phyloP scores from a whole-genome alignment of 306 rosid genomes.

The Geum urbanum region DNA sequence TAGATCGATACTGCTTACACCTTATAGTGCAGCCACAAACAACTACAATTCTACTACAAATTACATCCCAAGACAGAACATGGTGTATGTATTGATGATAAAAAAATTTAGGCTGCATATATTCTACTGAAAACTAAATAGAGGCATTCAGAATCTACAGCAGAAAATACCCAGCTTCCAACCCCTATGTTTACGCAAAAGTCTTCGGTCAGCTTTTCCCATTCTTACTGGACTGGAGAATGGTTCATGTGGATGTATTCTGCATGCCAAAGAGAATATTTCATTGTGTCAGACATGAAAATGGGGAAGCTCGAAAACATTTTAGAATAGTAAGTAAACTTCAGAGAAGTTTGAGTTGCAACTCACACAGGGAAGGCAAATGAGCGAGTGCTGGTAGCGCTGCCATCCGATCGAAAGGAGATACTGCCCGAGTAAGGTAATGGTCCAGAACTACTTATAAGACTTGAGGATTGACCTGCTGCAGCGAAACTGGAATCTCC shows the following conservation, averaged over 20 bases:
- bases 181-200: conserved; percentile 43
- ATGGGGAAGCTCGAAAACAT: not conserved
- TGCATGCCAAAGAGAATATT: conserved; percentile 33
- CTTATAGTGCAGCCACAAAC: conserved; percentile 8
- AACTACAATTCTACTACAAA: conserved; percentile 45
- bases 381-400: conserved; percentile 92
- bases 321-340: conserved; percentile 1
- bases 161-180: conserved; percentile 73
- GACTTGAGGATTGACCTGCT: conserved; percentile 36
- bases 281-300: not conserved
- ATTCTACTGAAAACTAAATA: conserved; percentile 35
- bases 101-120: not conserved
- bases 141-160: conserved; percentile 73
- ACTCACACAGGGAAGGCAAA: conserved; percentile 87
- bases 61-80: conserved; percentile 24
- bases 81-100: conserved; percentile 28
- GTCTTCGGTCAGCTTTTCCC: conserved; percentile 66
- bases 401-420: conserved; percentile 91
- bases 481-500: conserved; percentile 62
- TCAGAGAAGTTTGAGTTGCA: not conserved
- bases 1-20: conserved; percentile 8
- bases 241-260: conserved; percentile 72
- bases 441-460: conserved; percentile 50
- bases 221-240: conserved; percentile 82
- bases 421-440: conserved; percentile 78